These are phyloP conservation scores for Cordyceps cateniannulata DNA, from an alignment of 2,329 filamentous ascomycete genomes.

Conservation along the genomic window DNA sequence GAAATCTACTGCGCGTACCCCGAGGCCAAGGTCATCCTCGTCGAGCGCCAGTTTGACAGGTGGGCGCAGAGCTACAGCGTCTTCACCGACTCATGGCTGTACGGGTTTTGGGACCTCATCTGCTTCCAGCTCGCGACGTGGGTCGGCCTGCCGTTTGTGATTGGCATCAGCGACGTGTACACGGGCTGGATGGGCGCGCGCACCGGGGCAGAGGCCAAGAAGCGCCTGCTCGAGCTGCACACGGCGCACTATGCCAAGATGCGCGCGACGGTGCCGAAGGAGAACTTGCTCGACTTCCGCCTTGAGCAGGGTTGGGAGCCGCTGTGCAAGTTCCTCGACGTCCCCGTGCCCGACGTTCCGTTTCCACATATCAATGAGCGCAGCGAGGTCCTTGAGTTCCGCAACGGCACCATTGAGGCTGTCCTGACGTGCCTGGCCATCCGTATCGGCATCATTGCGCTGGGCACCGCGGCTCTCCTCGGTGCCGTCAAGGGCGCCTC, in stretches of 20 bases:
- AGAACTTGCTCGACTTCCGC: slow-evolving; percentile 29
- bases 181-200: slow-evolving; percentile 8
- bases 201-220: slow-evolving; percentile 20
- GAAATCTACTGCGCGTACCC: slow-evolving; percentile 7
- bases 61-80: slow-evolving; percentile 10
- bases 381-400: slow-evolving; percentile 6
- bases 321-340: slow-evolving; percentile 27
- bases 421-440: slow-evolving; percentile 8
- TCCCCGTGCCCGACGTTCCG: slow-evolving; percentile 26
- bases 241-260: slow-evolving; percentile 15
- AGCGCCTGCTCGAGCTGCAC: slow-evolving; percentile 20
- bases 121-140: slow-evolving; percentile 10
- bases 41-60: slow-evolving; percentile 1
- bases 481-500: slow-evolving; percentile 4
- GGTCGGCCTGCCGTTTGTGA: slow-evolving; percentile 6
- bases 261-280: slow-evolving; percentile 25
- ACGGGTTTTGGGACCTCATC: slow-evolving; percentile 1
- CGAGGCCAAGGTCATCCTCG: slow-evolving; percentile 8
- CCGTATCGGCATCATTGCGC: slow-evolving; percentile 2
- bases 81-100: slow-evolving; percentile 11
- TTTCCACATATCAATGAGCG: slow-evolving; percentile 29
- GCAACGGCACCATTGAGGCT: slow-evolving; percentile 9
- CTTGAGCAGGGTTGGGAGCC: slow-evolving; percentile 30
- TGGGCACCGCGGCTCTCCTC: neutral
- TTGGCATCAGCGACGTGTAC: slow-evolving; percentile 7